A percentile compares a stretch with the other conserved stretches of the same genome.
phyloP scores from a whole-genome alignment of 805 yeast genomes.

The Zygosaccharomyces pseudorouxii region DNA sequence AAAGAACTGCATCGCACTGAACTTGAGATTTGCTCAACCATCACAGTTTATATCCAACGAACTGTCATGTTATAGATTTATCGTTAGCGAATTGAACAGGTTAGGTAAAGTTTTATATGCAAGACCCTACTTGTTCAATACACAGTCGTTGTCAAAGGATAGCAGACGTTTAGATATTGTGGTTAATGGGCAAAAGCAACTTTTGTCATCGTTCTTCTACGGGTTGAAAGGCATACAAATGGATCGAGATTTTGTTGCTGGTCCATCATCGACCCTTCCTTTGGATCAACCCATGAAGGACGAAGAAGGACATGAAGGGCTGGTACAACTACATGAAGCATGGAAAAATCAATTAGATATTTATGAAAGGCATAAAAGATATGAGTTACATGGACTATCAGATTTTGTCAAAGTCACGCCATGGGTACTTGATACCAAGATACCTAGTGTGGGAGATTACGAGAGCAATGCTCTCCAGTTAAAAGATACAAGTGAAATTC shows the following conservation, averaged over 20 bases:
- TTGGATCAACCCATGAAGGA: constrained; percentile 4
- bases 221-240: constrained; percentile 17
- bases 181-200: constrained; percentile 3
- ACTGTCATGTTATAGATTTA: constrained; percentile 8
- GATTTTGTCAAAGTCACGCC: constrained; percentile 2
- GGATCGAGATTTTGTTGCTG: background rate
- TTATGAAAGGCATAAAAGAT: constrained; percentile 3
- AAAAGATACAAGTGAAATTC: background rate
- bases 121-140: constrained; percentile 10
- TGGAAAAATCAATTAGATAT: constrained; percentile 9
- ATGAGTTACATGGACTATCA: background rate
- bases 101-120: constrained; percentile 21
- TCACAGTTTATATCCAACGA: constrained; percentile 14
- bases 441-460: background rate
- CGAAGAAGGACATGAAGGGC: constrained; percentile 3
- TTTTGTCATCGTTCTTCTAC: constrained; percentile 8
- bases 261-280: background rate
- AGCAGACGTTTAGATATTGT: background rate
- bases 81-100: constrained; percentile 12
- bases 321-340: constrained; percentile 7
- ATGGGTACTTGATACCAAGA: constrained; percentile 5
- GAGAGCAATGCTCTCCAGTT: background rate
- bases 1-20: constrained; percentile 15
- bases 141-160: constrained; percentile 2
- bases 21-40: constrained; percentile 11